Percentiles rank a stretch among this genome's conserved stretches.
Evolutionary conservation across 495 filamentous ascomycete genomes (phyloP).

Genomic region (Aspergillus bridgeri): DNA sequence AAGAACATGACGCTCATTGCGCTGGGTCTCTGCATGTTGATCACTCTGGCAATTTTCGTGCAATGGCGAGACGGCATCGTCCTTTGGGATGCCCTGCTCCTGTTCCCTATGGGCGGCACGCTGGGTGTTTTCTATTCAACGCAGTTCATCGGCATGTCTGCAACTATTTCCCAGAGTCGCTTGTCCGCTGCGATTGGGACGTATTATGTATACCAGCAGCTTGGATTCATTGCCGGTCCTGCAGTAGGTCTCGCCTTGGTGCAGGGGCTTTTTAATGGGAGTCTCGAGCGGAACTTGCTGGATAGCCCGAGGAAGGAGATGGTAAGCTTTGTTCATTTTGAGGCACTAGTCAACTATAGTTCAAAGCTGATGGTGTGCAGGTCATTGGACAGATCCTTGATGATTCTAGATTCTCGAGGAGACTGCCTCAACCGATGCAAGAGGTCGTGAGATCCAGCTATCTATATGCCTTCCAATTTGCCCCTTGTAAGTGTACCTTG

Average conservation of each 20-base stretch:
- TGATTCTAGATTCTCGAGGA: constrained; percentile 19
- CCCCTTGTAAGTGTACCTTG: constrained; percentile 21
- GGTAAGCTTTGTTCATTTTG: constrained; percentile 6
- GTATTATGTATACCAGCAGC: constrained; percentile 35
- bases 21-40: constrained; percentile 8
- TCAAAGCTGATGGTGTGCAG: constrained; percentile 7
- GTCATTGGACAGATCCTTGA: constrained; percentile 25
- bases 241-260: constrained; percentile 22
- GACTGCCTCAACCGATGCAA: constrained; percentile 14
- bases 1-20: constrained; percentile 24
- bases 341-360: neutral
- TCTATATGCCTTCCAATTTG: constrained; percentile 24
- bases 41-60: constrained; percentile 23
- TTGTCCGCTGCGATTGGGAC: constrained; percentile 26
- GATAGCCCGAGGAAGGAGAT: constrained; percentile 7
- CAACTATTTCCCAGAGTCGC: constrained; percentile 18
- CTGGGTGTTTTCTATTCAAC: constrained; percentile 27
- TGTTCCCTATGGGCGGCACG: constrained; percentile 22
- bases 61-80: constrained; percentile 26
- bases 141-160: constrained; percentile 31
- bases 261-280: constrained; percentile 18
- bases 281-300: constrained; percentile 11
- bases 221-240: constrained; percentile 33
- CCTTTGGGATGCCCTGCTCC: constrained; percentile 18
- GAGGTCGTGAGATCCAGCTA: constrained; percentile 20